Evolutionary conservation across 2,329 filamentous ascomycete genomes (phyloP).

Genomic region (Fusarium pininemorale): DNA sequence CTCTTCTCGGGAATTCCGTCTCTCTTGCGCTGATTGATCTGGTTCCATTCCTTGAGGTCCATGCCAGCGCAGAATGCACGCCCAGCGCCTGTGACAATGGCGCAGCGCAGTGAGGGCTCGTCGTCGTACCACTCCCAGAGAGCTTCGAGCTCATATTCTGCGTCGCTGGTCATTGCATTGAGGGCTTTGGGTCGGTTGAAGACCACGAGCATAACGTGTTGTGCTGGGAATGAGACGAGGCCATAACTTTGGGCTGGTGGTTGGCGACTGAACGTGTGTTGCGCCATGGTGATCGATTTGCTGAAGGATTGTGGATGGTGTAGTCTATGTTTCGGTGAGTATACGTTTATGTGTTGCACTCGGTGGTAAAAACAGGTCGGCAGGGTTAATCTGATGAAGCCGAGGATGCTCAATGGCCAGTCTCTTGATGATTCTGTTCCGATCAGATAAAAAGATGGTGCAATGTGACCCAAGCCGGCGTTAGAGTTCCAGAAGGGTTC

Average conservation of each 20-base stretch:
- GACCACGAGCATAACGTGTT: conserved; percentile 40
- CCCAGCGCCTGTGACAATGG: conserved; percentile 70
- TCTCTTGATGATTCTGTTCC: not conserved
- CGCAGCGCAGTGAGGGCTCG: conserved; percentile 69
- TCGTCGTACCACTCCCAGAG: conserved; percentile 70
- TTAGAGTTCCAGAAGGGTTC: not conserved
- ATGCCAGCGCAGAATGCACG: conserved; percentile 75
- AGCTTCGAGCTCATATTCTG: conserved; percentile 48
- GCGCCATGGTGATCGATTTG: conserved; percentile 18
- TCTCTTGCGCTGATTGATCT: conserved; percentile 34
- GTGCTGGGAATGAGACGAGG: conserved; percentile 37
- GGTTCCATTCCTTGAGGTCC: conserved; percentile 62
- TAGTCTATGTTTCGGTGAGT: not conserved
- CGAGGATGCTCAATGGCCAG: conserved; percentile 17
- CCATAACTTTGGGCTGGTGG: conserved; percentile 33
- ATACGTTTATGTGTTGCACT: conserved; percentile 6
- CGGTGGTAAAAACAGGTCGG: not conserved
- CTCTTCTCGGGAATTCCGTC: conserved; percentile 35
- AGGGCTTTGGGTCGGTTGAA: conserved; percentile 38
- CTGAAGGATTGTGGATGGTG: not conserved
- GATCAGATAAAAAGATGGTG: conserved; percentile 24
- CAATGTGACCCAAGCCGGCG: conserved; percentile 20
- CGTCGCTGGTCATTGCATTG: conserved; percentile 40
- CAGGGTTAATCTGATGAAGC: conserved; percentile 30
- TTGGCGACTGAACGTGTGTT: conserved; percentile 29